phyloP scores from a whole-genome alignment of 345 rosid species.

The Mercurialis annua region DNA sequence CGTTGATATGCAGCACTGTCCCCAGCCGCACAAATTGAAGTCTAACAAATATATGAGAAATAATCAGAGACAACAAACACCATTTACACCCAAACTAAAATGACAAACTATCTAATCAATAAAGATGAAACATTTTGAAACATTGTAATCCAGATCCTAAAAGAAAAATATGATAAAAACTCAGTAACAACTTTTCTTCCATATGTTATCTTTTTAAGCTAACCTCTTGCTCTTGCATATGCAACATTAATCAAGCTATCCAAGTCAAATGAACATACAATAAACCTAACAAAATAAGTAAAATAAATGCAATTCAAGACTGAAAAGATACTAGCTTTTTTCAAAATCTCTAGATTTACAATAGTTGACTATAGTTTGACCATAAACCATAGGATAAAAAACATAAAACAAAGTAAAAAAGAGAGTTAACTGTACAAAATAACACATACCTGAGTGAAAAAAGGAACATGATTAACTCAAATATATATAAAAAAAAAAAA shows the following conservation, averaged over 20 bases:
- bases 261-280: not conserved
- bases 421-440: no score
- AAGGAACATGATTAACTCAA: not conserved
- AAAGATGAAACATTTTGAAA: no score
- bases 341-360: not conserved
- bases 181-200: no score
- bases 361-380: not conserved
- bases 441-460: no score
- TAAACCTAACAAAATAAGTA: not conserved
- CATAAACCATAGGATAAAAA: not conserved
- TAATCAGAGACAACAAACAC: not conserved
- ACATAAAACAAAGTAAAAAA: no score
- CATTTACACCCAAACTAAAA: not conserved
- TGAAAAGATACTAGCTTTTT: not conserved
- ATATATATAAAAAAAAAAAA: not conserved
- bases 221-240: no score
- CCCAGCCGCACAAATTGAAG: constrained; percentile 66
- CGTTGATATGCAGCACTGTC: constrained; percentile 54
- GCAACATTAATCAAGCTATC: not conserved
- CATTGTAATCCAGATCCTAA: no score
- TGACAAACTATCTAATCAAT: no score
- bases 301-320: not conserved
- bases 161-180: no score
- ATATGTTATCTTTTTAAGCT: no score
- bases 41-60: constrained; percentile 27